A percentile compares a stretch with the other conserved stretches of the same genome.
phyloP scores from a whole-genome alignment of 331 rosid species.

The Acacia concinna region DNA sequence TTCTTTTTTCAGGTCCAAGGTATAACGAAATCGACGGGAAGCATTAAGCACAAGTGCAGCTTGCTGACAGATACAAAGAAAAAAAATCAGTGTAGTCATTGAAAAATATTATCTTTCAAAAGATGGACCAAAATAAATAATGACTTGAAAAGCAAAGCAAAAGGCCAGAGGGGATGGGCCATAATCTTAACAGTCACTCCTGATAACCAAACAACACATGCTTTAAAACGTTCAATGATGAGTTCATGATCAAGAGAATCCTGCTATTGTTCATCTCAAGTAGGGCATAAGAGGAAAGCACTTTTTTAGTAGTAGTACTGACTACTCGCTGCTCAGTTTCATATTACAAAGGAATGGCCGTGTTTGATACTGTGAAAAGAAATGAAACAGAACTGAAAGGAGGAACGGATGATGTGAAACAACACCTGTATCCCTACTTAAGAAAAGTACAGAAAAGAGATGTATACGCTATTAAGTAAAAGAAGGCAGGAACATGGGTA shows the following conservation, averaged over 20 bases:
- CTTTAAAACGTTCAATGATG: not conserved
- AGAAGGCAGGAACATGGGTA: not conserved
- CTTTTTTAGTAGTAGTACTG: not conserved
- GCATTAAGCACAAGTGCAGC: constrained; percentile 98
- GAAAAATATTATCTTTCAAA: not conserved
- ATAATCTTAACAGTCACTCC: not conserved
- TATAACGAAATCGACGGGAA: constrained; percentile 99
- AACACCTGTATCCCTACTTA: not conserved
- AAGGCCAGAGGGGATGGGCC: constrained; percentile 6
- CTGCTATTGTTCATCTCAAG: not conserved
- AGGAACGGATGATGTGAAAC: not conserved
- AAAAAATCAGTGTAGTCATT: not conserved
- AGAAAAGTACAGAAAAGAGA: not conserved
- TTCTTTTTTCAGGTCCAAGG: constrained; percentile 90
- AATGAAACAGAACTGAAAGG: not conserved
- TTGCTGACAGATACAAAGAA: constrained; percentile 55
- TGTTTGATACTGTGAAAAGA: not conserved
- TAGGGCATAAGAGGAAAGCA: not conserved
- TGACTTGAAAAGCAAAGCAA: constrained; percentile 20
- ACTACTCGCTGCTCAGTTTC: not conserved
- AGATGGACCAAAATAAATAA: not conserved
- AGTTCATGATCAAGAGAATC: not conserved
- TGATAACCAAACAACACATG: not conserved
- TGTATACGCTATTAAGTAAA: not conserved
- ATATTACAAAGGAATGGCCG: not conserved